Conservation (phyloP, 192 early-diverging fungal species). For the Coemansia sp. region DNA sequence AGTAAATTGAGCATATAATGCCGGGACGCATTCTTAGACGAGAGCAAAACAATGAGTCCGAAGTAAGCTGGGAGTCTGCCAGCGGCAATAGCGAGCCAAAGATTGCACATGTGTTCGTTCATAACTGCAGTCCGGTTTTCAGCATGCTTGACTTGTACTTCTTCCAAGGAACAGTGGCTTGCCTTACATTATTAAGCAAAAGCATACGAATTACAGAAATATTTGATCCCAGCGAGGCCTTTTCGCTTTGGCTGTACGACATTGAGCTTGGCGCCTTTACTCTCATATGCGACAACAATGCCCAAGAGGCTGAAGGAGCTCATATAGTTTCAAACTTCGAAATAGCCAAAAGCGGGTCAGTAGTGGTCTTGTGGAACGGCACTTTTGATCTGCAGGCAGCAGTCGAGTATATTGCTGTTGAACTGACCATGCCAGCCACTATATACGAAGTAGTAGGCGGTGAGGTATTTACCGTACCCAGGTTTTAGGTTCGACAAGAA, state of each 20-base stretch:
- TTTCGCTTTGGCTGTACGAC: not conserved
- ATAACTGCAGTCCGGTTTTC: not conserved
- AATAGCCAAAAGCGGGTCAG: not conserved
- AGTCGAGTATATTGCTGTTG: not conserved
- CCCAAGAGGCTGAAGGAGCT: not conserved
- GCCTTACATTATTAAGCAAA: not conserved
- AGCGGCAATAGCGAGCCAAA: not conserved
- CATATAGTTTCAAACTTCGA: not conserved
- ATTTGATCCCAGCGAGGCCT: not conserved
- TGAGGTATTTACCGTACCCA: not conserved
- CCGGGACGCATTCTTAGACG: not conserved
- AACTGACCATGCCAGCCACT: not conserved
- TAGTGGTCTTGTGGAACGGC: not conserved
- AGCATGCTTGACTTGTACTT: not conserved
- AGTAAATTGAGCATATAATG: not conserved
- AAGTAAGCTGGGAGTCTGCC: not conserved
- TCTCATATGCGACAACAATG: not conserved
- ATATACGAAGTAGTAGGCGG: not conserved
- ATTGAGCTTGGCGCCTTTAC: not conserved
- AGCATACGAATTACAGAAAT: not conserved
- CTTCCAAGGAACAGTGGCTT: not conserved
- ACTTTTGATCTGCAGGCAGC: not conserved
- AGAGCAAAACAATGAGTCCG: not conserved
- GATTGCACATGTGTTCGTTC: not conserved
- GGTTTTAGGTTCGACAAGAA: no score